Conservation (phyloP, 148 eudicot genomes). For the Diospyros kaki region DNA sequence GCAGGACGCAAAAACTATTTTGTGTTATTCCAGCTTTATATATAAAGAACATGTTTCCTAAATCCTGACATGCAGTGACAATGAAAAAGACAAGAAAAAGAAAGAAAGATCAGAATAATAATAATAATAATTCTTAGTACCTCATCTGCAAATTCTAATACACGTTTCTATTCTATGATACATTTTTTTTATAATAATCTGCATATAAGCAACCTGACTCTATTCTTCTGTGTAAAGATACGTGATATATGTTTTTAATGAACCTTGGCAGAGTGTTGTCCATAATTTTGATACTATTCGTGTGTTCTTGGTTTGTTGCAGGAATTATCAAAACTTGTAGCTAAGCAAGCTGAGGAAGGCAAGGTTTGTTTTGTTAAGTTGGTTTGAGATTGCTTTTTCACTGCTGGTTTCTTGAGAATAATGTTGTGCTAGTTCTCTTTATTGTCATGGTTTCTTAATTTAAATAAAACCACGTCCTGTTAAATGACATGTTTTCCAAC, state of each 20-base stretch:
- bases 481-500: background rate
- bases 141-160: too few relatives aligned
- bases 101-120: too few relatives aligned
- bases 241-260: too few relatives aligned
- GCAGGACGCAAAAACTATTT: background rate
- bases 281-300: background rate
- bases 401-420: background rate
- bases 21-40: background rate
- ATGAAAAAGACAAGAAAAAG: too few relatives aligned
- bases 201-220: too few relatives aligned
- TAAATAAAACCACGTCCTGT: background rate
- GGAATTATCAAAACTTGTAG: slow-evolving; percentile 83
- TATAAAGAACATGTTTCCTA: background rate
- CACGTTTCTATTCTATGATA: too few relatives aligned
- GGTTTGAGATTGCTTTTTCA: background rate
- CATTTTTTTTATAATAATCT: too few relatives aligned
- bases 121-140: too few relatives aligned
- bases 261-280: too few relatives aligned
- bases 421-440: background rate
- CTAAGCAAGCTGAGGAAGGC: slow-evolving; percentile 92
- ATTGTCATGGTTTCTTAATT: background rate
- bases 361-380: slow-evolving; percentile 43
- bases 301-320: slow-evolving; percentile 26
- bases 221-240: too few relatives aligned
- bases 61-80: background rate